Evolutionary conservation across 2,329 filamentous ascomycete genomes (phyloP), one percentile per base, ranked within the genome.

Genomic region (Diaporthe australafricana): DNA sequence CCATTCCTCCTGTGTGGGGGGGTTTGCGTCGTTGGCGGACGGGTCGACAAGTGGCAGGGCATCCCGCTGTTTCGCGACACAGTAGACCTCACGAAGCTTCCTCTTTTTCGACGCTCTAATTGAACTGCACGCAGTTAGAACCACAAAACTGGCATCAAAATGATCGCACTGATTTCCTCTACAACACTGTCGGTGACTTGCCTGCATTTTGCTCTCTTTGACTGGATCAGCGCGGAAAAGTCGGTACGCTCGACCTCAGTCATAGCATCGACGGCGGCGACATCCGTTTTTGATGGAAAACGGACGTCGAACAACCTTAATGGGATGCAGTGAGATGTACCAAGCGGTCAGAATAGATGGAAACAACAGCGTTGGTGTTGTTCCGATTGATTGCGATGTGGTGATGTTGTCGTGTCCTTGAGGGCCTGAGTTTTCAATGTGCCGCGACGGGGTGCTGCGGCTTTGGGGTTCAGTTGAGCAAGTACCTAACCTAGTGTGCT

Each of bases 61-160:
- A 82, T 90, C 86, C 79, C 87, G 84, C 82, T 91, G 90, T 82
- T 92, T 93, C 86, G 93, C 92, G 88, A 93, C 90, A 78, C 89
- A 88, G 86, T 93, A 97, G 78, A 98, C 89, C 86, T 96, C 93
- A 82, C 92, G 92, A 81, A 98, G 89, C 88, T 97, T 97, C 83
- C 94, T 92, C 90, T 97, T 96, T 84, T 94, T 93, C 88, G 93
- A 94, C 84, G 88, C 89, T 87, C 93, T 90, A 88, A 92, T 91
- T 89, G 89, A 87, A 84, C 91, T 93, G 80, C 72, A 76, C 74
- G 74, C 30, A 50, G 80, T 89, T 75, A 90, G 82, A 79, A 87
- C 71, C 72, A 73, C 79, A 66, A 84, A 84, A 83, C 78, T 77
- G 70, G 80, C 76, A 88, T 84, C 81, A 76, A 82, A 81, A 77